Conservation (phyloP, 768 basidiomycete genomes). For the Lentinula aciculospora region DNA sequence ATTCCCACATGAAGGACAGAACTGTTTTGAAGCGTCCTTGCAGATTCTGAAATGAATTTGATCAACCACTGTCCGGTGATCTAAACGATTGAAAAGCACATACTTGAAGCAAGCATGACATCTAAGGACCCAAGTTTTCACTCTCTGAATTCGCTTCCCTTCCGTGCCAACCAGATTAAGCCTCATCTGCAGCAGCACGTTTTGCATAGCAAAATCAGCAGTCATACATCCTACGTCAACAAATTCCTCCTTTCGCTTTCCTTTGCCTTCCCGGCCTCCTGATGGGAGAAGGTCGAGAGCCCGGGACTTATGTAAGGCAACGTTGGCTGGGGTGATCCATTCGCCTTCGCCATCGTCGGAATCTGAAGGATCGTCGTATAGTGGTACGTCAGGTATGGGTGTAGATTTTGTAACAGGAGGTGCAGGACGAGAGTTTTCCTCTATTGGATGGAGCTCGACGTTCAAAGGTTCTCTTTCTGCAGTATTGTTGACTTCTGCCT, state of each 20-base stretch:
- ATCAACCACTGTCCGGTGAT: constrained; percentile 1
- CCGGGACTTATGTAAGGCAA: constrained; percentile 78
- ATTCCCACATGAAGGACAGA: constrained; percentile 97
- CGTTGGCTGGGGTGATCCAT: constrained; percentile 95
- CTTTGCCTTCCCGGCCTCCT: constrained; percentile 28
- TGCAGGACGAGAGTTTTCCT: constrained; percentile 14
- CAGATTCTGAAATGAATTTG: constrained; percentile 59
- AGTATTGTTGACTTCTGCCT: constrained; percentile 9
- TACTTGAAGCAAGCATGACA: constrained; percentile 99
- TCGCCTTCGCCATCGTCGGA: constrained; percentile 85
- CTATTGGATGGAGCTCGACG: constrained; percentile 36
- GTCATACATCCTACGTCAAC: constrained; percentile 90
- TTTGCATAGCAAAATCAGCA: constrained; percentile 99
- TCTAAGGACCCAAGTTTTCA: constrained; percentile 93
- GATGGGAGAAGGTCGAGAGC: constrained; percentile 79
- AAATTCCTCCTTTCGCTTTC: constrained; percentile 27
- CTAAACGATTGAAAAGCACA: no score
- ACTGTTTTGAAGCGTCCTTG: constrained; percentile 91
- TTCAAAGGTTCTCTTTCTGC: constrained; percentile 25
- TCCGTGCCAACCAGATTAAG: constrained; percentile 84
- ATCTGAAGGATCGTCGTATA: constrained; percentile 75
- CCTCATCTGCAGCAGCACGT: constrained; percentile 92
- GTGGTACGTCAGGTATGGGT: constrained; percentile 23
- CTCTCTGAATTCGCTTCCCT: constrained; percentile 83
- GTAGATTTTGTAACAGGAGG: constrained; percentile 15